These are phyloP conservation scores for Candida montana DNA, from an alignment of 805 yeast species.

Conservation along the genomic window DNA sequence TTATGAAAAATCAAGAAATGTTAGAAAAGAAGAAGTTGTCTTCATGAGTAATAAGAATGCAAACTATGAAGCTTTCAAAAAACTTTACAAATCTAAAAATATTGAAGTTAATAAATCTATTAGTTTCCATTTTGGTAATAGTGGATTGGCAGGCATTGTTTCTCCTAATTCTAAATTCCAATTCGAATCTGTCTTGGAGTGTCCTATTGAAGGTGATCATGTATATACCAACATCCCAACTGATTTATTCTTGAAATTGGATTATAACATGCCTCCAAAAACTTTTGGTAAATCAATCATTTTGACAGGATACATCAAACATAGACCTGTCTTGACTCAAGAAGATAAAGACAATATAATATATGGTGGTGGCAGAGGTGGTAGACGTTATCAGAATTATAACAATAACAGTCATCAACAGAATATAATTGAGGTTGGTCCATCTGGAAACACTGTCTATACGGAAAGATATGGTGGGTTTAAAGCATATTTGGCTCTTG, in stretches of 20 bases:
- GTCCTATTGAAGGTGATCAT: constrained; percentile 31
- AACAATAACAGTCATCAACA: constrained; percentile 28
- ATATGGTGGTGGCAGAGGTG: constrained; percentile 38
- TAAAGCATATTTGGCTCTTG: constrained; percentile 34
- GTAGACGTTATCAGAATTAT: constrained; percentile 24
- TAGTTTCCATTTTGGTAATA: constrained; percentile 41
- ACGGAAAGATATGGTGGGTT: constrained; percentile 48
- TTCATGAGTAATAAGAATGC: constrained; percentile 61
- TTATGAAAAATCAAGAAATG: constrained; percentile 65
- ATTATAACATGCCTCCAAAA: constrained; percentile 57
- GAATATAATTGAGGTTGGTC: constrained; percentile 42
- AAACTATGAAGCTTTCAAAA: constrained; percentile 31
- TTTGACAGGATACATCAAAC: constrained; percentile 70
- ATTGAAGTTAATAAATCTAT: constrained; percentile 19
- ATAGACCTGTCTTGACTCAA: constrained; percentile 51
- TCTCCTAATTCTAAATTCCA: constrained; percentile 30
- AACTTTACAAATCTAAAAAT: constrained; percentile 28
- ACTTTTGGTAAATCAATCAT: constrained; percentile 72
- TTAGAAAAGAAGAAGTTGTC: constrained; percentile 63
- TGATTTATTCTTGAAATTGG: constrained; percentile 36
- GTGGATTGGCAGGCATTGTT: constrained; percentile 58
- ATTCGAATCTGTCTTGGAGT: constrained; percentile 26
- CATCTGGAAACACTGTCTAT: constrained; percentile 41
- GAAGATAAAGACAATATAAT: constrained; percentile 63
- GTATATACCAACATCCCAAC: constrained; percentile 36